Percentiles rank a stretch among this genome's conserved stretches.
phyloP scores from a whole-genome alignment of 164 flowering plant genomes.

The Umbellularia californica region DNA sequence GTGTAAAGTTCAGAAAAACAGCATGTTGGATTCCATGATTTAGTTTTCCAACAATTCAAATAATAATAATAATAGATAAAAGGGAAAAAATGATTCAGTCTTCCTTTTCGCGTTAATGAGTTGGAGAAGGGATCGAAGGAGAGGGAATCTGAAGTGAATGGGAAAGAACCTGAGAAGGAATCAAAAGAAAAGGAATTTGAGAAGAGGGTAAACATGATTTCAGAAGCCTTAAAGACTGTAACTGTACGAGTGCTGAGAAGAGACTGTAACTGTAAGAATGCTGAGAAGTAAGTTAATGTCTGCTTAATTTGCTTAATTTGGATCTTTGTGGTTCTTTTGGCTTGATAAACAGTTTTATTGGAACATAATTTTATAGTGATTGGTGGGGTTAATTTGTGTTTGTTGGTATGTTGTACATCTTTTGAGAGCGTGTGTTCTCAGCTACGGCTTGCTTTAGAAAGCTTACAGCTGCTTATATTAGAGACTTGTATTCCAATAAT shows the following conservation, averaged over 20 bases:
- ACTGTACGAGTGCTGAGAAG: constrained; percentile 44
- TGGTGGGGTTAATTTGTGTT: constrained; percentile 9
- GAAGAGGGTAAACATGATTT: constrained; percentile 31
- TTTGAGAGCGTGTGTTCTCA: constrained; percentile 46
- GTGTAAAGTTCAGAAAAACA: too few relatives aligned
- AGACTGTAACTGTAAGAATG: constrained; percentile 38
- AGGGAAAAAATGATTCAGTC: too few relatives aligned
- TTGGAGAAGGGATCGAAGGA: constrained; percentile 14
- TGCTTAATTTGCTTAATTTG: constrained; percentile 5
- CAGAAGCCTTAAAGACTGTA: constrained; percentile 39
- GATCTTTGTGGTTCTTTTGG: not conserved
- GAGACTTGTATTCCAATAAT: constrained; percentile 25
- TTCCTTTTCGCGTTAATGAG: not conserved
- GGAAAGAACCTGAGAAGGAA: constrained; percentile 15
- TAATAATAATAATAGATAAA: too few relatives aligned
- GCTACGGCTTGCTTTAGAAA: constrained; percentile 34
- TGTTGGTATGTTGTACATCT: constrained; percentile 51
- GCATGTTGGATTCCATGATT: too few relatives aligned
- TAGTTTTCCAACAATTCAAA: too few relatives aligned
- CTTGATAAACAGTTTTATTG: too few relatives aligned
- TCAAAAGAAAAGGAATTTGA: constrained; percentile 26
- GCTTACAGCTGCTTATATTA: constrained; percentile 30
- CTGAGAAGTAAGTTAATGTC: constrained; percentile 48
- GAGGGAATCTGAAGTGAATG: constrained; percentile 32
- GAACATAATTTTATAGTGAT: too few relatives aligned